phyloP scores from a whole-genome alignment of 2,329 filamentous ascomycete species.

The Colletotrichum sp. region DNA sequence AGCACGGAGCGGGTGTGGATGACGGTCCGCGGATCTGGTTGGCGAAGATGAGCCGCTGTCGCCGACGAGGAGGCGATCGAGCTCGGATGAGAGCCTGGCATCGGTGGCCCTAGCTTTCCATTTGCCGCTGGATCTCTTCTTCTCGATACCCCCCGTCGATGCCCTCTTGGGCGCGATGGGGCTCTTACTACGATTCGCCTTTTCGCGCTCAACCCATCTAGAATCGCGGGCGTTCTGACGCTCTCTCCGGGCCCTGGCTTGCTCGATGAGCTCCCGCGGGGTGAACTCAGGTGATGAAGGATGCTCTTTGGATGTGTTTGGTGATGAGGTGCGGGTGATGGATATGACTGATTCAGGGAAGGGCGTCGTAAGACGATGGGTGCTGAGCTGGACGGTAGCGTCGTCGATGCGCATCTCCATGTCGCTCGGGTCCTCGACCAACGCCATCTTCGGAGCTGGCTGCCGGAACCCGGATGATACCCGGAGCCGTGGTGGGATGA shows the following conservation, averaged over 20 bases:
- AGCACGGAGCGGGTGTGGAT: background rate
- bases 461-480: accelerated
- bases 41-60: background rate
- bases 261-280: background rate
- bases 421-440: background rate
- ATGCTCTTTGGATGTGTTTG: background rate
- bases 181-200: background rate
- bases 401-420: background rate
- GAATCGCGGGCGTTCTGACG: background rate
- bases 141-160: background rate
- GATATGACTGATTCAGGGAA: background rate
- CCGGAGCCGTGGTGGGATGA: background rate
- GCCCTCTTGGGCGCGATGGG: background rate
- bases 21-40: background rate
- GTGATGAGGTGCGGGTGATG: background rate
- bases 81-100: background rate
- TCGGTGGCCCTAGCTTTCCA: background rate
- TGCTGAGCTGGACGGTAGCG: background rate
- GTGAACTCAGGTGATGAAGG: background rate
- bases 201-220: background rate
- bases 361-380: background rate
- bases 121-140: background rate
- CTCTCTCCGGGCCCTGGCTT: background rate
- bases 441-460: background rate
- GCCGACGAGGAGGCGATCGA: slow-evolving; percentile 3